Evolutionary conservation across 1,284 basidiomycete species (phyloP).

Genomic region (Stygiomarasmius scandens): DNA sequence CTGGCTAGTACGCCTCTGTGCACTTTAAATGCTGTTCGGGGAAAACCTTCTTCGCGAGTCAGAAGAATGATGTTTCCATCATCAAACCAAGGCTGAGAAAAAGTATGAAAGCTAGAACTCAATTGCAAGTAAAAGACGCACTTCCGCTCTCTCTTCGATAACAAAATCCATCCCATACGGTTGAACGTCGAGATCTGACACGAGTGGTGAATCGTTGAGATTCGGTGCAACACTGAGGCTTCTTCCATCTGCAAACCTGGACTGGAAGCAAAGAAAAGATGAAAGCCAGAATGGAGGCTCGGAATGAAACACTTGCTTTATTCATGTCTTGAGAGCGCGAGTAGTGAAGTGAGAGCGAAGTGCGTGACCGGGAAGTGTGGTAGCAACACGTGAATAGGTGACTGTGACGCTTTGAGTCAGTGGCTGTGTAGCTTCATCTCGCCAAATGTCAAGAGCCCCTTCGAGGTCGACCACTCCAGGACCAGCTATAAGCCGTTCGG

Average conservation of each 20-base stretch:
- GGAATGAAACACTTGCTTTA: too few relatives aligned
- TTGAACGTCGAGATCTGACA: too few relatives aligned
- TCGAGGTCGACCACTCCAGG: slow-evolving; percentile 12
- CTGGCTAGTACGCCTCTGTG: slow-evolving; percentile 56
- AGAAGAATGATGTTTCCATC: slow-evolving; percentile 60
- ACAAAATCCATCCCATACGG: too few relatives aligned
- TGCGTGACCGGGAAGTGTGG: too few relatives aligned
- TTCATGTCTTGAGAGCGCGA: too few relatives aligned
- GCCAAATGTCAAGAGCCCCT: slow-evolving; percentile 7
- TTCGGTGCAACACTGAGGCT: too few relatives aligned
- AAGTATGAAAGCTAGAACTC: slow-evolving; percentile 4
- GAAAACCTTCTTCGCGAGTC: slow-evolving; percentile 31
- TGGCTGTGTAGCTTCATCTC: background rate
- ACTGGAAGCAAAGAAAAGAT: too few relatives aligned
- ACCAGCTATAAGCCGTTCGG: slow-evolving; percentile 2
- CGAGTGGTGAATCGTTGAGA: too few relatives aligned
- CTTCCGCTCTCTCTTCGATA: background rate
- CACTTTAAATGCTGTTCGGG: slow-evolving; percentile 51
- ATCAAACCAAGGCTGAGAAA: slow-evolving; percentile 54
- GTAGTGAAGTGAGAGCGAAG: too few relatives aligned
- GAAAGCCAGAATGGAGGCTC: too few relatives aligned
- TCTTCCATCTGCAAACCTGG: background rate
- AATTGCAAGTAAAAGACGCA: slow-evolving; percentile 2
- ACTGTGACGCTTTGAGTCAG: too few relatives aligned
- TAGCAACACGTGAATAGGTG: too few relatives aligned